A percentile compares a stretch with the other conserved stretches of the same genome.
Evolutionary conservation across 1,284 basidiomycete species (phyloP).

Genomic region (Papiliotrema terrestris): DNA sequence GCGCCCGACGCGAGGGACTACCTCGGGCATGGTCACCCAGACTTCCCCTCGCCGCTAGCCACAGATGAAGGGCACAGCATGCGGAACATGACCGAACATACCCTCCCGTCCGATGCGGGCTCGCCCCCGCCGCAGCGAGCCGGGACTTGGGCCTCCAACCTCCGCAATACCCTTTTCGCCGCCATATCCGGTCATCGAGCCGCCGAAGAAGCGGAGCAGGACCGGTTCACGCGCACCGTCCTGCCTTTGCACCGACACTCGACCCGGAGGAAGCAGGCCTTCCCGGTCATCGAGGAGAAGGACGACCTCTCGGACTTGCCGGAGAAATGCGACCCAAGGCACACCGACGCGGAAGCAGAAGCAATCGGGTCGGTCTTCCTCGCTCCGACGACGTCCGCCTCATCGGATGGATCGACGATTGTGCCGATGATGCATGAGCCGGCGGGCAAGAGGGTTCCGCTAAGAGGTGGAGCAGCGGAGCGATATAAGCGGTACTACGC

Average conservation of each 20-base stretch:
- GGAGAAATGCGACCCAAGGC: no score
- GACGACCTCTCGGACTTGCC: conserved; percentile 1
- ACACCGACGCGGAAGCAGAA: neutral
- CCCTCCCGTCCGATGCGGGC: neutral
- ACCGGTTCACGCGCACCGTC: conserved; percentile 25
- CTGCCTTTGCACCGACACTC: conserved; percentile 17
- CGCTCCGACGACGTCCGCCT: neutral
- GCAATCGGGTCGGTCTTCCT: conserved; percentile 2
- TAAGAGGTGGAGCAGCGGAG: conserved; percentile 9
- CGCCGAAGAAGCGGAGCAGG: conserved; percentile 4
- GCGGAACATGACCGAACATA: neutral
- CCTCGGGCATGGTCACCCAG: conserved; percentile 2
- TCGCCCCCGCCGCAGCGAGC: conserved; percentile 16
- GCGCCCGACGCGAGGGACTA: conserved; percentile 10
- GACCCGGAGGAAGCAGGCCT: conserved; percentile 8
- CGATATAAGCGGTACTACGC: conserved; percentile 20
- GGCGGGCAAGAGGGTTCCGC: neutral
- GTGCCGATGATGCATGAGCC: neutral
- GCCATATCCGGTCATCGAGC: conserved; percentile 18
- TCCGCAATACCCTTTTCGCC: conserved; percentile 26
- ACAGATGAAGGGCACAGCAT: conserved; percentile 4
- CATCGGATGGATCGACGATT: neutral
- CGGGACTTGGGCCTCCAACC: conserved; percentile 29
- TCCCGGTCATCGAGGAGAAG: conserved; percentile 18
- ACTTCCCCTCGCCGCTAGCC: conserved; percentile 13